Evolutionary conservation across 176 grass and related monocot genomes (phyloP).

Genomic region (Carex myosuroides): DNA sequence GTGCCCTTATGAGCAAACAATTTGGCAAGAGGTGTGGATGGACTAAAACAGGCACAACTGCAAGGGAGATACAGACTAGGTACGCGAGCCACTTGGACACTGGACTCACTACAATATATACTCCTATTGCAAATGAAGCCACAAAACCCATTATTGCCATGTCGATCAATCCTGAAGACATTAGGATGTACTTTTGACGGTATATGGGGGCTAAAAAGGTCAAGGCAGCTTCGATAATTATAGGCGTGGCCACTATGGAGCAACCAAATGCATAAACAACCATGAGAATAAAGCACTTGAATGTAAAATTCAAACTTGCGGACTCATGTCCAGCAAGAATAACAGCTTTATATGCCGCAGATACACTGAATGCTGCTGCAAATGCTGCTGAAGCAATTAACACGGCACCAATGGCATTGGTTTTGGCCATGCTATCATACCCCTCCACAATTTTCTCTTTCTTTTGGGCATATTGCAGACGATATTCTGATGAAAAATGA

Average conservation of each 20-base stretch:
- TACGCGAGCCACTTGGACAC: neutral
- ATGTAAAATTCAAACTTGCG: neutral
- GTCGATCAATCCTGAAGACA: neutral
- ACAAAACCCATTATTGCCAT: neutral
- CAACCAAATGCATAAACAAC: neutral
- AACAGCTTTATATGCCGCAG: neutral
- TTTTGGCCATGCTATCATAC: neutral
- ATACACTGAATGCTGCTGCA: neutral
- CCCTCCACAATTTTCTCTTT: neutral
- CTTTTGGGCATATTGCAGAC: neutral
- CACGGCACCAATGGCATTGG: neutral
- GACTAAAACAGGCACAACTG: neutral
- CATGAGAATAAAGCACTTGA: neutral
- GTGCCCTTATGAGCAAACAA: neutral
- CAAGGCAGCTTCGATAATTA: neutral
- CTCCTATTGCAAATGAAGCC: neutral
- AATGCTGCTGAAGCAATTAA: constrained; percentile 1
- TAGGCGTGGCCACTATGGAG: neutral
- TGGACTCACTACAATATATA: neutral
- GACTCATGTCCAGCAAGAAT: neutral
- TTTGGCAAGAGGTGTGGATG: neutral
- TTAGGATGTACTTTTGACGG: neutral
- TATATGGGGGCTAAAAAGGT: neutral
- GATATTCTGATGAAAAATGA: neutral
- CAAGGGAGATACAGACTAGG: neutral